Percentiles rank a stretch among this genome's conserved stretches.
Evolutionary conservation across 768 basidiomycete genomes (phyloP).

Genomic region (Leccinum variicolor): DNA sequence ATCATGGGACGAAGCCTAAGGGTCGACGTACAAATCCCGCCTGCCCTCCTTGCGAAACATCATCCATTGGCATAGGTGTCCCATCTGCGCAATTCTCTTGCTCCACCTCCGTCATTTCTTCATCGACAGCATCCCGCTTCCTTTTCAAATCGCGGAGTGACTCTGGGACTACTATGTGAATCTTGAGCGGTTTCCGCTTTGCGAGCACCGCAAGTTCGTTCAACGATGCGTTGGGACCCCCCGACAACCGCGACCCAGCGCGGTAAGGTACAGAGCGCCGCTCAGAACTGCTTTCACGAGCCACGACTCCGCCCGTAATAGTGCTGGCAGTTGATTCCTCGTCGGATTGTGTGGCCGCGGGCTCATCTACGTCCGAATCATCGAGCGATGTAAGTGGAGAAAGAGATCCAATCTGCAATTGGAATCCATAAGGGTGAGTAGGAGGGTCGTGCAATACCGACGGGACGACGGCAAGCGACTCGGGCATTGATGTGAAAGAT

Average conservation of each 20-base stretch:
- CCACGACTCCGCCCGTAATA: neutral
- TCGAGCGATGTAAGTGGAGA: slow-evolving; percentile 17
- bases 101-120: neutral
- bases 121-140: slow-evolving; percentile 3
- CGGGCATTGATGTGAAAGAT: neutral
- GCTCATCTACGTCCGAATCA: neutral
- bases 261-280: neutral
- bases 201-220: slow-evolving; percentile 16
- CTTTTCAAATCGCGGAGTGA: slow-evolving; percentile 11
- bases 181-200: slow-evolving; percentile 10
- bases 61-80: no score
- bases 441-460: slow-evolving; percentile 7
- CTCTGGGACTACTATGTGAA: slow-evolving; percentile 6
- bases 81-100: neutral
- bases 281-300: neutral
- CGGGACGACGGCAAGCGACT: slow-evolving; percentile 5
- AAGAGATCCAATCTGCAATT: neutral
- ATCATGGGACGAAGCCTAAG: neutral
- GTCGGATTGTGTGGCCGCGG: neutral
- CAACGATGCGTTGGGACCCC: slow-evolving; percentile 22
- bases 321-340: neutral
- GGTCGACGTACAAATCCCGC: neutral
- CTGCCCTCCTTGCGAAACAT: neutral
- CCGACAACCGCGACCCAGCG: neutral
- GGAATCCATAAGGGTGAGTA: neutral